phyloP scores from a whole-genome alignment of 2,329 filamentous ascomycete genomes.

The Cladosporium velox region DNA sequence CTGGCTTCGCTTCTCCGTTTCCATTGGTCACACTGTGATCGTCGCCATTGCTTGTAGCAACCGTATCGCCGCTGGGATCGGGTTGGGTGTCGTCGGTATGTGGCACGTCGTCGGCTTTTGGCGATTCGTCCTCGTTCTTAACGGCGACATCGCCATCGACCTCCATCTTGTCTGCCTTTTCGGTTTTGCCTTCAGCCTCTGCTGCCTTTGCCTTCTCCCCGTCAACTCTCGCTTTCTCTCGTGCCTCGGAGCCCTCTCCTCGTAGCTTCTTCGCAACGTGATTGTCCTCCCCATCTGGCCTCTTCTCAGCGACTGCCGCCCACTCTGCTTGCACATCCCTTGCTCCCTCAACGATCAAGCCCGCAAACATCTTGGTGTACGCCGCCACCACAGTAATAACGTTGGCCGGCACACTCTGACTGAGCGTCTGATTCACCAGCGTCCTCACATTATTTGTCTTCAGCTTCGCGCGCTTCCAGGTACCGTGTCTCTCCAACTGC shows the following conservation, averaged over 20 bases:
- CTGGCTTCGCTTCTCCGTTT: background rate
- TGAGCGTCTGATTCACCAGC: constrained; percentile 79
- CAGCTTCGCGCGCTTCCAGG: constrained; percentile 69
- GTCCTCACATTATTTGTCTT: constrained; percentile 69
- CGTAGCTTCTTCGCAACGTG: constrained; percentile 40
- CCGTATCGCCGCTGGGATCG: background rate
- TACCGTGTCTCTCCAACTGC: constrained; percentile 70
- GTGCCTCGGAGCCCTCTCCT: constrained; percentile 26
- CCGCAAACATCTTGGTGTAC: constrained; percentile 75
- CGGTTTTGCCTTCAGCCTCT: constrained; percentile 25
- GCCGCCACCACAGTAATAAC: constrained; percentile 75
- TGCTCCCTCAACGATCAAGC: constrained; percentile 72
- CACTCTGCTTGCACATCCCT: constrained; percentile 67
- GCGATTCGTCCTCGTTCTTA: constrained; percentile 14
- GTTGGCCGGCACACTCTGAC: constrained; percentile 72
- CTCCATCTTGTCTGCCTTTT: constrained; percentile 21
- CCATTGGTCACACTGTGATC: constrained; percentile 1
- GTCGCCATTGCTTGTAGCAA: background rate
- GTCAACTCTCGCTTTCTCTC: constrained; percentile 16
- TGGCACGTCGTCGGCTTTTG: constrained; percentile 52
- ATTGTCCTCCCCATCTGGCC: constrained; percentile 49
- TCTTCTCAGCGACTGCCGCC: constrained; percentile 54
- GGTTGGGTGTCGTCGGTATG: constrained; percentile 48
- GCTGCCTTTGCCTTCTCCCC: constrained; percentile 39
- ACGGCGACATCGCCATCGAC: constrained; percentile 7